phyloP scores from a whole-genome alignment of 2,329 filamentous ascomycete species.

The Aspergillus nomiae region DNA sequence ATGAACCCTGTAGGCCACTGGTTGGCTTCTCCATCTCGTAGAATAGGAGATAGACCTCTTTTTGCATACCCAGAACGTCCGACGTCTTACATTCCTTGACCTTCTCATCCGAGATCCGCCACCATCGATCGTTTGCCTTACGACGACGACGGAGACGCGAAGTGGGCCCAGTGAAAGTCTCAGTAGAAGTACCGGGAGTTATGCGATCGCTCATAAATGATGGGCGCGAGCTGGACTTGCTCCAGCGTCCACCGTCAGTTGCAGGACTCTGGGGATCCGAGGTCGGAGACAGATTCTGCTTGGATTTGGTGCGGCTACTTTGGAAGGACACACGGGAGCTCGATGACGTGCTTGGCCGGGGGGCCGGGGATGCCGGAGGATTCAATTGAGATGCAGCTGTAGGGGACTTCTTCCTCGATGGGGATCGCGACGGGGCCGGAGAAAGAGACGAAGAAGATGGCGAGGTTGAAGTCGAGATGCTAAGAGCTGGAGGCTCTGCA shows the following conservation, averaged over 20 bases:
- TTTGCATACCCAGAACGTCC: constrained; percentile 90
- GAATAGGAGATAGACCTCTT: constrained; percentile 93
- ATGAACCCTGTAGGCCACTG: not conserved
- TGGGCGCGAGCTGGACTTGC: constrained; percentile 26
- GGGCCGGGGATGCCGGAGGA: constrained; percentile 18
- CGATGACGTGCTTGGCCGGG: constrained; percentile 30
- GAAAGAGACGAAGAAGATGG: constrained; percentile 36
- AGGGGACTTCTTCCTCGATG: constrained; percentile 18
- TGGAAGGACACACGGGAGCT: constrained; percentile 37
- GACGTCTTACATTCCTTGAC: constrained; percentile 90
- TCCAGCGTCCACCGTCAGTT: constrained; percentile 27
- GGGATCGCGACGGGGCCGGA: constrained; percentile 18
- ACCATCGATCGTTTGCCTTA: constrained; percentile 77
- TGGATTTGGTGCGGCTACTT: constrained; percentile 32
- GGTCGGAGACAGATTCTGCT: constrained; percentile 25
- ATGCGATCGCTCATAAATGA: constrained; percentile 27
- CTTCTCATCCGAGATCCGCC: constrained; percentile 97
- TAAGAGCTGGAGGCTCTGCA: constrained; percentile 29
- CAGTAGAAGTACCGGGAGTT: constrained; percentile 27
- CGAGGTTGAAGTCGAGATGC: constrained; percentile 36
- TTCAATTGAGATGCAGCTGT: constrained; percentile 18
- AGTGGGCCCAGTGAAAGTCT: constrained; percentile 23
- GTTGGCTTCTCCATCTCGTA: constrained; percentile 74
- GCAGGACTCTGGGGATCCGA: constrained; percentile 30
- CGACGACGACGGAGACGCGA: constrained; percentile 59